phyloP scores from a whole-genome alignment of 805 yeast genomes.

The Saturnispora saitoi region DNA sequence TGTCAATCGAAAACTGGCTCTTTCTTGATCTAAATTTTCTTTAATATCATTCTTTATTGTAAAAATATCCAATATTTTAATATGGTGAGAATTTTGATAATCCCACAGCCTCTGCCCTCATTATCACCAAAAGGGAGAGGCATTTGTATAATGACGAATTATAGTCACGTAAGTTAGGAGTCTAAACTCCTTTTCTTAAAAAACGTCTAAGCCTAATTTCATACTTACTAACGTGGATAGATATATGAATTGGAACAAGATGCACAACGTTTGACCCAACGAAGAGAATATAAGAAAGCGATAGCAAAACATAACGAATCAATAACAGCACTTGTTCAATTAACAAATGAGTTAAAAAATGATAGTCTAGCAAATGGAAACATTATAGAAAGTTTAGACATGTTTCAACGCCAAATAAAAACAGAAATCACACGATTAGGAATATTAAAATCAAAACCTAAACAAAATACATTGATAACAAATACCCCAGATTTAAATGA shows the following conservation, averaged over 20 bases:
- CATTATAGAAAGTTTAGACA: background rate
- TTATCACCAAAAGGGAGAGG: no score
- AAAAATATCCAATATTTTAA: no score
- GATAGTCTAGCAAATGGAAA: background rate
- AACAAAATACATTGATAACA: background rate
- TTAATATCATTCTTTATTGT: no score
- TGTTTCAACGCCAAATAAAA: constrained; percentile 16
- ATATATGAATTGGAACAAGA: constrained; percentile 43
- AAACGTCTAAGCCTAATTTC: background rate
- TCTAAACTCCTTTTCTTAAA: no score
- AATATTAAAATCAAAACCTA: background rate
- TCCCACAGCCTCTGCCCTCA: no score
- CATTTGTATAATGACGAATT: background rate
- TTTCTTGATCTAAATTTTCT: no score
- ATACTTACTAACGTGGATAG: constrained; percentile 21
- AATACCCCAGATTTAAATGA: background rate
- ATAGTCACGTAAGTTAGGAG: background rate
- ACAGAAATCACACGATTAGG: constrained; percentile 20
- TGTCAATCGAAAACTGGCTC: no score
- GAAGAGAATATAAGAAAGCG: constrained; percentile 36
- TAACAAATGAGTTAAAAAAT: constrained; percentile 12
- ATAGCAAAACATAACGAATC: constrained; percentile 32
- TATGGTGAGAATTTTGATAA: no score
- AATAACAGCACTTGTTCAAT: constrained; percentile 24
- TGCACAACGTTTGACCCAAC: constrained; percentile 42